A percentile compares a stretch with the other conserved stretches of the same genome.
These are phyloP conservation scores for Pisolithus thermaeus DNA, from an alignment of 1,284 basidiomycete genomes.

Conservation along the genomic window DNA sequence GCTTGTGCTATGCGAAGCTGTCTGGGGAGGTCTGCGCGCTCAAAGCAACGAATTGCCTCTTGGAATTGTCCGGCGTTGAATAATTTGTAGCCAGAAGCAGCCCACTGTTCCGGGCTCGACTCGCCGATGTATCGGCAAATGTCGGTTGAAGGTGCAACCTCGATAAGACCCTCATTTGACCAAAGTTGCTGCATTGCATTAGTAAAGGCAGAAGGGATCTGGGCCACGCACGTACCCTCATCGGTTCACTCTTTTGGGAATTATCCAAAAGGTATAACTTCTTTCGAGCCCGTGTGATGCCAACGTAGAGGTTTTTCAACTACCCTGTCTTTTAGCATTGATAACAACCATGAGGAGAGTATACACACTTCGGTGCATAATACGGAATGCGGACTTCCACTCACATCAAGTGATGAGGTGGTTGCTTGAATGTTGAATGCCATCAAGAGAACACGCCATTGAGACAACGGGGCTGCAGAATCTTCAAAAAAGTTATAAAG, in stretches of 20 bases:
- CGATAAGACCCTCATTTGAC: conserved; percentile 37
- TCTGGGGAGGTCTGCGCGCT: conserved; percentile 41
- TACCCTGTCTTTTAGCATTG: conserved; percentile 18
- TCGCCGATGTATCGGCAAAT: conserved; percentile 43
- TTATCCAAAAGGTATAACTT: conserved; percentile 64
- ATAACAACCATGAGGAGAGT: not conserved
- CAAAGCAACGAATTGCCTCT: conserved; percentile 59
- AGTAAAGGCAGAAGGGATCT: not conserved
- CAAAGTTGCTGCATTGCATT: conserved; percentile 41
- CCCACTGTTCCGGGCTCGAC: conserved; percentile 52
- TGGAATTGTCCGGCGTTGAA: conserved; percentile 53
- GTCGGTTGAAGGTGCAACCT: conserved; percentile 37
- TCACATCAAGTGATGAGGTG: conserved; percentile 33
- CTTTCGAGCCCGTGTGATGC: conserved; percentile 61
- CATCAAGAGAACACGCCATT: conserved; percentile 54
- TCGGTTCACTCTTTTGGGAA: conserved; percentile 50
- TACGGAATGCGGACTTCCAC: conserved; percentile 47
- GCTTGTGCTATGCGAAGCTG: conserved; percentile 44
- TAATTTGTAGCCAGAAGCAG: conserved; percentile 40
- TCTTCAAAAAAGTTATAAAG: conserved; percentile 69
- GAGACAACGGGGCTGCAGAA: conserved; percentile 41
- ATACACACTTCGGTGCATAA: conserved; percentile 52
- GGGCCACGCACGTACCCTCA: conserved; percentile 38
- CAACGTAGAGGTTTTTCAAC: conserved; percentile 67
- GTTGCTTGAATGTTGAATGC: conserved; percentile 14